Base-by-base conservation (phyloP, 2,329 filamentous ascomycete species). In the Neofusicoccum ribis region DNA sequence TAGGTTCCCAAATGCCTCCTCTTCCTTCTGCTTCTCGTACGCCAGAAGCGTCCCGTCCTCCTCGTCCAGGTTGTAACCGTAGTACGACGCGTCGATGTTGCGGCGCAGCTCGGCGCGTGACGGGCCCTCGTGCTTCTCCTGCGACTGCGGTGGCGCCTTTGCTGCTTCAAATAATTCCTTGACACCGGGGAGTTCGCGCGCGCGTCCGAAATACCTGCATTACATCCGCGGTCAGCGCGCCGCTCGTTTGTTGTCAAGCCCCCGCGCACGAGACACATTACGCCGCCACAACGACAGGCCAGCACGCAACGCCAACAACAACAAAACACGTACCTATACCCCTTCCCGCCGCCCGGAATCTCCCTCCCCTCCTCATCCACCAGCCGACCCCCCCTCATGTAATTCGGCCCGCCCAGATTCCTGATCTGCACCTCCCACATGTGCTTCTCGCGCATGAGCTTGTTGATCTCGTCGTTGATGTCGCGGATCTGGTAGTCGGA, bases 391-490 rank as follows among this genome's bases (percentile, higher is more conserved):
- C 81, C 83, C 36, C 93, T 85, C 90, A 95, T 96, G 78, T 98
- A 99, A 79, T 98, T 98, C 36, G 95, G 95, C 2, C 95, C 95
- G n/a, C 95, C 95, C 27, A 98, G 78, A 73, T 96, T 96, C 66
- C 93, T 87, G 71, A 99, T 97, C 80, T 97, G 93, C 71, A 95
- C 88, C 83, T 99, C 95, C 95, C 95, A 99, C 86, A 96, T 93
- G 85, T 96, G 93, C 80, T 99, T 99, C 83, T 99, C 95, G 69
- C 93, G 89, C 92, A 99, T 97, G 68, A 97, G 86, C 81, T 97
- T 96, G 84, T 99, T 99, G 84, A 99, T 96, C 80, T 99, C 95
- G 79, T 99, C 95, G 82, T 99, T 99, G 76, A 99, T 84, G 79
- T 99, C 95, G 74, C 95, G 89, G 78, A 99, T 92, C 83, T 98